Evolutionary conservation across 2,329 filamentous ascomycete species (phyloP), one percentile per base, ranked within the genome.

Genomic region (Neocatenulostroma microsporum): DNA sequence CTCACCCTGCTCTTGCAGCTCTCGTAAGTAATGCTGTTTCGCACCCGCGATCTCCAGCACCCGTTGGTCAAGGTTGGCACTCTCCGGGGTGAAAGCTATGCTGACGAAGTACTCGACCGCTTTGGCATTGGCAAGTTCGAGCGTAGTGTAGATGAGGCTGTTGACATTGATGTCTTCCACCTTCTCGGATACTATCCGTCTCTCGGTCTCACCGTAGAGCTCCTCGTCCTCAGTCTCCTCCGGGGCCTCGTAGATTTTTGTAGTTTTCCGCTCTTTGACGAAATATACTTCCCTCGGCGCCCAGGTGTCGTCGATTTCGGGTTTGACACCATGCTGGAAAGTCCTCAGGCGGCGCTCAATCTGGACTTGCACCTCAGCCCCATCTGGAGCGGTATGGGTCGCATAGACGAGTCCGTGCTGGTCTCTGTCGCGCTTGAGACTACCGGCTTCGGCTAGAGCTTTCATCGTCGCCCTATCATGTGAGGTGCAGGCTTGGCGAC

Each of bases 41-140:
- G 21, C 25, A 15, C 30, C 39, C 31, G 21, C 14, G 17, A 23
- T 27, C 11, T 24, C 20, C 28, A 15, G 21, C 31, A 40, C 17
- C 21, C 37, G 34, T 11, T 21, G 21, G 19, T 31, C 30, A 34
- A 42, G 23, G 19, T 42, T 33, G 14, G 38, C 20, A 10, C 34
- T 32, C n/a, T n/a, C n/a, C 13, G 31, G 30, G 2, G 17, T 21
- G 15, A 39, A 34, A 3, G 39, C 38, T 23, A 32, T 19, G 8
- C 42, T 19, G 11, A 45, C 31, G 13, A 34, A 46, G n/a, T 42
- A 19, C 12, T 34, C 23, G 3, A 41, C 36, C 3, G 47, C 47
- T 3, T 23, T 13, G 8, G 30, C 13, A 21, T 50, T 50, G 0
- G 47, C 48, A 3, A 40, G 36, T 6, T 45, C 41, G 3, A 49